Conservation (phyloP, 140 eudicot genomes). For the Flaveria floridana region DNA sequence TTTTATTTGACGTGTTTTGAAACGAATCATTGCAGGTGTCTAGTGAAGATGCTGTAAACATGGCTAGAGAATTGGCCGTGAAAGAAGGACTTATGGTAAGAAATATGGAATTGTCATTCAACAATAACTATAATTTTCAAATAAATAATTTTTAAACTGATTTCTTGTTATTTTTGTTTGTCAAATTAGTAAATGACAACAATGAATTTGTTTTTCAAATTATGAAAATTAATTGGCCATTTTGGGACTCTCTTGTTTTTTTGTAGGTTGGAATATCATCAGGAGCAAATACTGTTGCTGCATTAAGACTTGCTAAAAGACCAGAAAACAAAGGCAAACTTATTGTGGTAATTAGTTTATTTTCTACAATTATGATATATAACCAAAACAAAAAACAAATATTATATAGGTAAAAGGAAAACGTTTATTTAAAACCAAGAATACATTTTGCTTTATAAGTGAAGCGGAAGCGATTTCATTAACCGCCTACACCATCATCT, state of each 20-base stretch:
- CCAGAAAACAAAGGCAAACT: slow-evolving; percentile 99
- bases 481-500: too few relatives aligned
- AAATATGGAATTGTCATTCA: not conserved
- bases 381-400: too few relatives aligned
- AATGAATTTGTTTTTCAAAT: not conserved
- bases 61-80: slow-evolving; percentile 93
- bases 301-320: slow-evolving; percentile 76
- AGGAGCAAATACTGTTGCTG: slow-evolving; percentile 98
- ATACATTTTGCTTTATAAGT: too few relatives aligned
- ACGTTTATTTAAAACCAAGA: too few relatives aligned
- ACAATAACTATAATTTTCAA: not conserved
- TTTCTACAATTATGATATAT: too few relatives aligned
- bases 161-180: not conserved
- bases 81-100: slow-evolving; percentile 94
- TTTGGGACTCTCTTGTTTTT: slow-evolving; percentile 14
- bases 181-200: not conserved
- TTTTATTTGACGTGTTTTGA: not conserved
- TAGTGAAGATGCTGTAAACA: slow-evolving; percentile 90
- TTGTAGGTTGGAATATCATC: slow-evolving; percentile 95
- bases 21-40: slow-evolving; percentile 53
- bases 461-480: too few relatives aligned
- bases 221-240: not conserved
- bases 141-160: not conserved
- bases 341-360: slow-evolving; percentile 65
- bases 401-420: too few relatives aligned